Evolutionary conservation across 164 flowering plant species (phyloP).

Genomic region (Chloranthus sessilifolius): DNA sequence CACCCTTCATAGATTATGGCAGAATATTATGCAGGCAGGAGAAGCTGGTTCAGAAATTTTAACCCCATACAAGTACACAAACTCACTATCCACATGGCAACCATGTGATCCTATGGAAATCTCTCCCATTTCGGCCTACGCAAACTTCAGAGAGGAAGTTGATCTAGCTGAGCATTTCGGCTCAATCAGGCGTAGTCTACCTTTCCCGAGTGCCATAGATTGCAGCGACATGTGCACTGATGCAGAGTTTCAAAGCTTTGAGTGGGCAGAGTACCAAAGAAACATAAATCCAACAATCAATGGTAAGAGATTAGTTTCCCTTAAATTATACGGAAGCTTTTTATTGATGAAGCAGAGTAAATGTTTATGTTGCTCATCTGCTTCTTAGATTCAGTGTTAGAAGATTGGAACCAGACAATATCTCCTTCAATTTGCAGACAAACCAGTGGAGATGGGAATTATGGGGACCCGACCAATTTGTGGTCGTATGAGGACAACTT

Average conservation of each 20-base stretch:
- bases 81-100: slow-evolving; percentile 32
- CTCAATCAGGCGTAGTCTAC: slow-evolving; percentile 36
- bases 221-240: slow-evolving; percentile 36
- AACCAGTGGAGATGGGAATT: slow-evolving; percentile 29
- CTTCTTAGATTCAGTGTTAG: slow-evolving; percentile 32
- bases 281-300: slow-evolving; percentile 24
- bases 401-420: slow-evolving; percentile 16
- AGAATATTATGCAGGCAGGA: slow-evolving; percentile 38
- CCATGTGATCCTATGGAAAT: slow-evolving; percentile 11
- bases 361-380: slow-evolving; percentile 11
- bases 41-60: slow-evolving; percentile 19
- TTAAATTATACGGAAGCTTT: neutral
- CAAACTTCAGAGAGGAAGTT: slow-evolving; percentile 45
- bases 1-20: slow-evolving; percentile 8
- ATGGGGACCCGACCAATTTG: slow-evolving; percentile 20
- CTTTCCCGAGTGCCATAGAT: slow-evolving; percentile 31
- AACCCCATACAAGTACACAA: slow-evolving; percentile 20
- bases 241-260: slow-evolving; percentile 37
- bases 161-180: slow-evolving; percentile 32
- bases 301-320: slow-evolving; percentile 14
- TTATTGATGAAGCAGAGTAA: neutral
- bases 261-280: slow-evolving; percentile 23
- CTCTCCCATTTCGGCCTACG: slow-evolving; percentile 36
- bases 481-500: slow-evolving; percentile 33
- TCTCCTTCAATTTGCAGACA: slow-evolving; percentile 32